Evolutionary conservation across 305 asterid species (phyloP).

Genomic region (Vinca major): DNA sequence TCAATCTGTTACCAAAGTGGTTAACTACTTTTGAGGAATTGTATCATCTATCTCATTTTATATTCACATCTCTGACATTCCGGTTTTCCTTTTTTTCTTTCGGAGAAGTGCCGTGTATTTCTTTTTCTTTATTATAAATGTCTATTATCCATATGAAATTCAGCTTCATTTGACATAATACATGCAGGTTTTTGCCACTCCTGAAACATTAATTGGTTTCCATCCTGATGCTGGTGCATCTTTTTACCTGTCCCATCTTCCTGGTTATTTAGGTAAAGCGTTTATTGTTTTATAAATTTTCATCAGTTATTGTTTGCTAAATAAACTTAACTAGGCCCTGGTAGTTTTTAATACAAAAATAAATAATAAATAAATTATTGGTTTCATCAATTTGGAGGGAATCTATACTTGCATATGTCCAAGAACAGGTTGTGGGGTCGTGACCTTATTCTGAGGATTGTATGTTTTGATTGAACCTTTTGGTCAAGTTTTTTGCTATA

Average conservation of each 20-base stretch:
- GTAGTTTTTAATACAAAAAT: too few relatives aligned
- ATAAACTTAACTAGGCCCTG: not conserved
- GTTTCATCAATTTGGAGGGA: conserved; percentile 2
- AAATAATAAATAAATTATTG: too few relatives aligned
- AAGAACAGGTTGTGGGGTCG: not conserved
- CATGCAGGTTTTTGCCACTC: conserved; percentile 80
- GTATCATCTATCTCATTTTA: not conserved
- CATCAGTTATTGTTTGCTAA: not conserved
- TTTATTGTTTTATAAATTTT: not conserved
- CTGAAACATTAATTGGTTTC: conserved; percentile 89
- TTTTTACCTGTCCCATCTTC: conserved; percentile 85
- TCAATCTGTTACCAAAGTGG: not conserved
- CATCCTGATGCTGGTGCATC: conserved; percentile 99
- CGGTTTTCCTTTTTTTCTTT: conserved; percentile 20
- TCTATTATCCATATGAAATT: not conserved
- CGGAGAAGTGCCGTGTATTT: not conserved
- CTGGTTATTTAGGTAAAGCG: conserved; percentile 76
- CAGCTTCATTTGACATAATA: not conserved
- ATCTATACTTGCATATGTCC: not conserved
- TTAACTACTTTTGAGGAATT: not conserved
- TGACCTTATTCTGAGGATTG: not conserved
- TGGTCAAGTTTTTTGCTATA: not conserved
- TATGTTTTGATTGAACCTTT: too few relatives aligned
- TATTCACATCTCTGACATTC: too few relatives aligned
- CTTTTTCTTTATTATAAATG: not conserved